Evolutionary conservation across 208 protist species (phyloP), one percentile per base, ranked within the genome.

Genomic region (Leishmania tarentolae): DNA sequence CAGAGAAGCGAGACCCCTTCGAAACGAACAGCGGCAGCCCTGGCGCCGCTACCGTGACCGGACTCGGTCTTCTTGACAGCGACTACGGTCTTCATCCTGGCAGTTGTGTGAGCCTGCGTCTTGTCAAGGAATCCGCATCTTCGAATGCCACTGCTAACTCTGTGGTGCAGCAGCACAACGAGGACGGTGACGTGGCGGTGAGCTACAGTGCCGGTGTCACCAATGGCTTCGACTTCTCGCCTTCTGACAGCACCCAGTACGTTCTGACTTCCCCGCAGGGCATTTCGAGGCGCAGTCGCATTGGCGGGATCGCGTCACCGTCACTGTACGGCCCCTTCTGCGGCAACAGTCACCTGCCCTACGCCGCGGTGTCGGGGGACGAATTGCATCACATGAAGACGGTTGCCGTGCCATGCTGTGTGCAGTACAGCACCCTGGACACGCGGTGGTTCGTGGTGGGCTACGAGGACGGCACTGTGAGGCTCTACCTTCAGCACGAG

Each of bases 381-480:
- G 17, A 52, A 28, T 21, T 6, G 3, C 11, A 70, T 17, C 24
- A 63, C 46, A n/a, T 40, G n/a, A 31, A 63, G n/a, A 84, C 83
- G 37, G 71, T 87, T 24, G 83, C 80, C 59, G 84, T 93, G 53
- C 91, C 92, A 37, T 87, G 86, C 57, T 93, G 88, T 83, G 86
- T 94, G 71, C 88, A 88, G 47, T 97, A 89, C 83, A 91, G 78
- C 69, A 74, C 71, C 17, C 56, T 91, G 3, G 94, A 97, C 75
- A 89, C 85, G 42, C 91, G 90, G 53, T 87, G 94, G 79, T 81
- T 97, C 40, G 74, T 95, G 37, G 92, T 83, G 19, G 94, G 94
- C 63, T 97, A 95, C 86, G 91, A 90, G 69, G 92, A 97, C 81
- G 94, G 94, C 75, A 92, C 87, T 37, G 75, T 97, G 59, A 91